Evolutionary conservation across 371 early-diverging fungal species (phyloP), one percentile per base, ranked within the genome.

Genomic region (Lichtheimia ramosa): DNA sequence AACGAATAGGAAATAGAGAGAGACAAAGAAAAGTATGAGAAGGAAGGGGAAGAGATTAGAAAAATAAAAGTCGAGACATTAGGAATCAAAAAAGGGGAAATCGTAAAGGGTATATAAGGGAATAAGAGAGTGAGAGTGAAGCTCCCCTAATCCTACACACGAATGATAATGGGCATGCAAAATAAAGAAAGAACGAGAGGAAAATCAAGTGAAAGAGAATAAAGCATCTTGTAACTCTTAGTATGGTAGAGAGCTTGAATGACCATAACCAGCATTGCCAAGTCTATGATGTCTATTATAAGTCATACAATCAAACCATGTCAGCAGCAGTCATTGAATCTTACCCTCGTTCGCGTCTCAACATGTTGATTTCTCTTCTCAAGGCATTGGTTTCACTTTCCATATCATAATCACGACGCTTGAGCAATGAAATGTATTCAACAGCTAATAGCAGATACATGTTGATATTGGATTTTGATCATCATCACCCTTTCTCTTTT

Each of bases 141-240:
- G 89, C 88, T 18, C 75, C 83, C 60, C 82, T 88, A 63, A 93
- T 92, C 16, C 88, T 92, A 59, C 84, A 79, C 39, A 76, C 89
- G 24, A 76, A 71, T 48, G 86, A 85, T 48, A 73, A 84, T 65
- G 79, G 86, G 56, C 73, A 82, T 21, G 85, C 83, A 49, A 56
- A 87, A 73, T 80, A 81, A 61, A 78, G 77, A 51, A 69, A 91
- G 3, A 88, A 85, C 24, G 82, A 86, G 48, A 81, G 85, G 42
- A 82, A 76, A 8, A 76, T 95, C n/a, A 5, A 96, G 95, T 70
- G 96, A 94, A 66, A 95, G 64, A 77, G 96, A 5, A 92, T 94
- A 60, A 93, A 93, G n/a, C 66, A 85, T 84, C 28, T 71, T 83
- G n/a, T 89, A 53, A 96, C 94, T 58, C 83, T 88, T 40, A 79